phyloP scores from a whole-genome alignment of 768 basidiomycete genomes.

The Postia placenta region DNA sequence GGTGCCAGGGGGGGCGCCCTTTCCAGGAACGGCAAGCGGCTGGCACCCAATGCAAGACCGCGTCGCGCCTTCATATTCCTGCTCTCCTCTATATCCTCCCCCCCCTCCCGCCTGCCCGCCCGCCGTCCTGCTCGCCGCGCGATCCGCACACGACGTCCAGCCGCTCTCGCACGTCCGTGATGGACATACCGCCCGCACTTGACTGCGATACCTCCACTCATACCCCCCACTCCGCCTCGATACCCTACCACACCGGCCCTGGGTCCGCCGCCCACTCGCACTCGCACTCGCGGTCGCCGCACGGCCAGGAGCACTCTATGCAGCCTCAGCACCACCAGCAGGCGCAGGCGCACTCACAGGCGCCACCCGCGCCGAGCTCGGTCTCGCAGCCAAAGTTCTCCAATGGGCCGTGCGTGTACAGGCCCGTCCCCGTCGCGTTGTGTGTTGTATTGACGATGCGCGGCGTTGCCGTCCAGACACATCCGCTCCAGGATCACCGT shows the following conservation, averaged over 20 bases:
- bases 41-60: background rate
- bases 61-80: background rate
- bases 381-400: slow-evolving; percentile 20
- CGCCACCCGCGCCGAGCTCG: background rate
- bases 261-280: slow-evolving; percentile 9
- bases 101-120: background rate
- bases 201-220: slow-evolving; percentile 5
- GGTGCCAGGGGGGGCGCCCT: background rate
- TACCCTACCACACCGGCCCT: slow-evolving; percentile 7
- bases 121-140: background rate
- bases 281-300: too few species aligned
- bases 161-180: background rate
- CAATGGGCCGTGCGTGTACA: slow-evolving; percentile 23
- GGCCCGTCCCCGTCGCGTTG: slow-evolving; percentile 5
- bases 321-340: slow-evolving; percentile 5
- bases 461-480: slow-evolving; percentile 35
- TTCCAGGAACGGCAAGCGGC: background rate
- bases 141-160: background rate
- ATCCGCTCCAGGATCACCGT: slow-evolving; percentile 75
- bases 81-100: background rate
- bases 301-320: slow-evolving; percentile 3
- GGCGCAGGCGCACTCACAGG: slow-evolving; percentile 1
- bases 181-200: slow-evolving; percentile 9
- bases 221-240: slow-evolving; percentile 6
- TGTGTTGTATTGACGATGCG: slow-evolving; percentile 6